Base-by-base conservation (phyloP, 2,329 filamentous ascomycete species). In the Curvularia sp. region DNA sequence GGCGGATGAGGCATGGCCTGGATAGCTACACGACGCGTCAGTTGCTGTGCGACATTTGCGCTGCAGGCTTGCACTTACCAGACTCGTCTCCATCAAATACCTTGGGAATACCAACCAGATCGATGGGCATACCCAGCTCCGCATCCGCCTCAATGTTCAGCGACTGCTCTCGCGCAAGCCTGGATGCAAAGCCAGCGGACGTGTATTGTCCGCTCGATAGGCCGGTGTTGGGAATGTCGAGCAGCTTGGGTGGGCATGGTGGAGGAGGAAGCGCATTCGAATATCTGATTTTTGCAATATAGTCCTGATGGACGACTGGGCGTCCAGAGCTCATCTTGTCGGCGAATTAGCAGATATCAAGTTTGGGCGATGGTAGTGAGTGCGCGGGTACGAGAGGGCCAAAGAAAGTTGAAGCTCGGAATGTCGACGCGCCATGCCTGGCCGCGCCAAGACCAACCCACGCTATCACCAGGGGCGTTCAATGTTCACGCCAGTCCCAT, bases 61-160 rank as follows among this genome's bases (percentile, higher is more conserved):
- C 57, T 33, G 31, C n/a, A 33, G 33, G 13, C 39, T 56, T 38
- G 39, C 30, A 56, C 82, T 61, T 84, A 97, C 93, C 92, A 80
- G 90, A 90, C 82, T 98, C 94, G 76, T 98, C 93, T 58, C 93
- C 94, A 71, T 98, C 89, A 73, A 98, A 97, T 57, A 98, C 89
- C 30, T 93, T 93, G 6, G 94, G 94, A 81, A 98, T 92, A 71
- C 95, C 95, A 57, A 98, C 90, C 67, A 99, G 81, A 76, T 98
- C 94, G 74, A 99, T 88, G 59, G 93, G 93, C 95, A 99, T 98
- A 57, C 95, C 95, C 68, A 98, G 86, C 82, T 99, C 95, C 8
- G 93, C 95, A 85, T 99, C 95, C 30, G 93, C 93, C 79, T 99
- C 95, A 61, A 99, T 95, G 74, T 97, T 98, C 49, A 97, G 83